Evolutionary conservation across 202 grass and related monocot genomes (phyloP).

Genomic region (Bolboschoenoplectus hybrid): DNA sequence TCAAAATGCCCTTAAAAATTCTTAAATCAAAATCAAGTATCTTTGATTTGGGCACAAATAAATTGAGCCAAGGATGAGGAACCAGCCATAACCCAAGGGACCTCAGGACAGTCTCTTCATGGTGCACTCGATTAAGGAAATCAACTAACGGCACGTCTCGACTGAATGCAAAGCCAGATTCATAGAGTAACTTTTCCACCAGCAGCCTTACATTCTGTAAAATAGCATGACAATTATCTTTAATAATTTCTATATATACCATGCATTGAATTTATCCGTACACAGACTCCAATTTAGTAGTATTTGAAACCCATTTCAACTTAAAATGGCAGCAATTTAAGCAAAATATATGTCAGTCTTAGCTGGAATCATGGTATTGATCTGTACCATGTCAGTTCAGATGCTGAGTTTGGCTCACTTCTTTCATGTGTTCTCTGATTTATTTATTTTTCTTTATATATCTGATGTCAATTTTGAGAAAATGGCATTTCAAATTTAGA

Average conservation of each 20-base stretch:
- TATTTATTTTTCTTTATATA: neutral
- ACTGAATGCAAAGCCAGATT: conserved; percentile 38
- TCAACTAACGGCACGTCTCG: conserved; percentile 34
- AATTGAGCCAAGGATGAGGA: conserved; percentile 56
- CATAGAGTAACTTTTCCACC: conserved; percentile 28
- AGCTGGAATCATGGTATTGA: neutral
- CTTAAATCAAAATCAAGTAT: conserved; percentile 48
- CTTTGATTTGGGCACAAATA: conserved; percentile 47
- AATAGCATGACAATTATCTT: neutral
- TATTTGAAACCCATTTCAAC: neutral
- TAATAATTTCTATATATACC: neutral
- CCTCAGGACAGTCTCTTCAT: conserved; percentile 38
- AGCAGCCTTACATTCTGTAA: conserved; percentile 39
- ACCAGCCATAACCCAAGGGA: conserved; percentile 44
- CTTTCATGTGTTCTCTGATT: neutral
- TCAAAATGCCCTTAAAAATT: conserved; percentile 49
- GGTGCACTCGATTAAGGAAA: conserved; percentile 47
- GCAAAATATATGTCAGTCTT: neutral
- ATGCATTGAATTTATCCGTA: neutral
- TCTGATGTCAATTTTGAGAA: neutral
- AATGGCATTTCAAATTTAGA: neutral
- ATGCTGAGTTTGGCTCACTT: neutral
- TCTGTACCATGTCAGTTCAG: neutral
- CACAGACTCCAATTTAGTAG: neutral
- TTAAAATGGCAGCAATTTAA: neutral